Conservation (phyloP, 306 rosid genomes). For the Erythrophleum fordii region DNA sequence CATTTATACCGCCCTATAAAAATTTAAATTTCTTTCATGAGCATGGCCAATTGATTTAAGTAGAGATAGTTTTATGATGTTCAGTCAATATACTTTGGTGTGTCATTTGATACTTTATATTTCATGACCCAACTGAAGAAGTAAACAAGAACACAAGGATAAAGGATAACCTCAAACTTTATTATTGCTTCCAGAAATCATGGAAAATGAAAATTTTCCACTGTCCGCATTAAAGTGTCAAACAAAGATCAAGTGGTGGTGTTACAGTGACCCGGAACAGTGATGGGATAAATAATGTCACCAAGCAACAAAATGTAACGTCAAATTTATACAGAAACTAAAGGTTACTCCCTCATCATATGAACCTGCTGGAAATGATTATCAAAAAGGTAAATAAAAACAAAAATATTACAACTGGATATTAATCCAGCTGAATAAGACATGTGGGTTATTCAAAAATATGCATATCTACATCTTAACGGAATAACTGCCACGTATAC, state of each 20-base stretch:
- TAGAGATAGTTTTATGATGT: neutral
- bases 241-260: constrained; percentile 19
- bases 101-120: constrained; percentile 2
- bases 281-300: neutral
- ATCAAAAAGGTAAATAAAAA: neutral
- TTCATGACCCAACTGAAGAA: constrained; percentile 4
- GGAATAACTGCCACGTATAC: neutral
- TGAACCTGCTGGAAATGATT: neutral
- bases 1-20: constrained; percentile 89
- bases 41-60: constrained; percentile 12
- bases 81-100: constrained; percentile 16
- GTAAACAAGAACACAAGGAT: neutral
- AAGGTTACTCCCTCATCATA: constrained; percentile 5
- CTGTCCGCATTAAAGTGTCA: neutral
- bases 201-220: neutral
- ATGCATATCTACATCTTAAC: neutral
- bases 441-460: neutral
- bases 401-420: neutral
- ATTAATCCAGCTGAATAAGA: neutral
- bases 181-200: neutral
- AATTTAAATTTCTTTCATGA: constrained; percentile 30
- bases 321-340: neutral
- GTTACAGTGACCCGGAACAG: neutral
- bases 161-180: constrained; percentile 3
- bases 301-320: neutral